Percentiles rank a stretch among this genome's conserved stretches.
phyloP scores from a whole-genome alignment of 202 grass and related monocot genomes.

The Digitaria exilis region DNA sequence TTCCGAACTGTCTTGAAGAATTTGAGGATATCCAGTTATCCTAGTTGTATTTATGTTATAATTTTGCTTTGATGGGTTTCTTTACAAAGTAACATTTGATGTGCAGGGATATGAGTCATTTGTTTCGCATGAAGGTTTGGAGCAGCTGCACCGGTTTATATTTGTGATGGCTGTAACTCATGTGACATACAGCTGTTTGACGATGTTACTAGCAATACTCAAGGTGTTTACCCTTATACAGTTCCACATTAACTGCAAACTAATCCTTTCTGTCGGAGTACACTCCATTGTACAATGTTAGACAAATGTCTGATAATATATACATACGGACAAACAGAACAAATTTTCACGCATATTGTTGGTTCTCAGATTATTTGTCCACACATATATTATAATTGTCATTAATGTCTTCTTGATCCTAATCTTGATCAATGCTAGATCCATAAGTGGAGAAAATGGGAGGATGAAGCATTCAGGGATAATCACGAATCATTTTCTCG shows the following conservation, averaged over 20 bases:
- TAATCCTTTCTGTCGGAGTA: background rate
- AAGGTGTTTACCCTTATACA: slow-evolving; percentile 54
- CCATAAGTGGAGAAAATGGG: slow-evolving; percentile 98
- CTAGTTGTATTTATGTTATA: slow-evolving; percentile 1
- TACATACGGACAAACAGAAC: background rate
- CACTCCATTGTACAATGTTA: background rate
- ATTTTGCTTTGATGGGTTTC: background rate
- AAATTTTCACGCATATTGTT: background rate
- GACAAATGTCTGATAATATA: slow-evolving; percentile 11
- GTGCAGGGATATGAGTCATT: slow-evolving; percentile 85
- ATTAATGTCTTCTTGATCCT: slow-evolving; percentile 1
- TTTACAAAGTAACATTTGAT: slow-evolving; percentile 29
- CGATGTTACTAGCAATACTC: slow-evolving; percentile 91
- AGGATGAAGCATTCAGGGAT: slow-evolving; percentile 92
- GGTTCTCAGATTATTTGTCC: background rate
- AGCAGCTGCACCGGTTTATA: slow-evolving; percentile 96
- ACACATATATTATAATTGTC: background rate
- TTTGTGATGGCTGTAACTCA: slow-evolving; percentile 99
- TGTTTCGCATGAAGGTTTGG: slow-evolving; percentile 91
- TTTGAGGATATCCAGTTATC: background rate
- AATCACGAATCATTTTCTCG: slow-evolving; percentile 77
- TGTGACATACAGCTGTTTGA: slow-evolving; percentile 93
- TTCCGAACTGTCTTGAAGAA: background rate
- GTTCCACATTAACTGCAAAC: background rate
- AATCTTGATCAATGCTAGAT: slow-evolving; percentile 57